phyloP scores from a whole-genome alignment of 2,329 filamentous ascomycete genomes.

The Alternaria hordeiaustralica region DNA sequence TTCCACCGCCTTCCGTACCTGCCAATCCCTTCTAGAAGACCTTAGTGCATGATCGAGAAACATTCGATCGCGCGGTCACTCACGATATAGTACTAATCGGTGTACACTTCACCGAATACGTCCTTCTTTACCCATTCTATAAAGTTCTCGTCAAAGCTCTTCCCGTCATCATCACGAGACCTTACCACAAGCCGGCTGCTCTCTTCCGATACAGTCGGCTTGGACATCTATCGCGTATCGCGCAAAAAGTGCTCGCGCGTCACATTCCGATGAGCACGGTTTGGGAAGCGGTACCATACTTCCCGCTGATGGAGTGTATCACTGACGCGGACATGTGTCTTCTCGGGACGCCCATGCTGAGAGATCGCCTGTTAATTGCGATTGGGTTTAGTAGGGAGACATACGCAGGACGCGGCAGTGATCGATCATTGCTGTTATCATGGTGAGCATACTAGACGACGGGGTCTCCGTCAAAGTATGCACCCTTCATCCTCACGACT shows the following conservation, averaged over 20 bases:
- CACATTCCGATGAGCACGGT: slow-evolving; percentile 37
- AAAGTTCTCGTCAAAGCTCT: background rate
- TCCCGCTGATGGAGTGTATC: background rate
- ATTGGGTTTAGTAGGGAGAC: slow-evolving; percentile 20
- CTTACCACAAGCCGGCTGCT: background rate
- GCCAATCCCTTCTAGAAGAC: slow-evolving; percentile 10
- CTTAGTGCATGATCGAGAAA: slow-evolving; percentile 29
- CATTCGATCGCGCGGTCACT: slow-evolving; percentile 30
- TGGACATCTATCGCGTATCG: slow-evolving; percentile 36
- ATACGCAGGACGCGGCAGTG: slow-evolving; percentile 2
- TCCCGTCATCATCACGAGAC: background rate
- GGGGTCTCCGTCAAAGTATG: background rate
- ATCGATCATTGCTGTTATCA: background rate
- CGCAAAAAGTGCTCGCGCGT: slow-evolving; percentile 30
- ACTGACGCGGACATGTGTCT: slow-evolving; percentile 5
- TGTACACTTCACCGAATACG: background rate
- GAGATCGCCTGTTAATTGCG: slow-evolving; percentile 11
- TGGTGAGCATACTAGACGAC: background rate
- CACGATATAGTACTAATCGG: background rate
- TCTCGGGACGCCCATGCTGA: slow-evolving; percentile 22
- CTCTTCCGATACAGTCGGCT: slow-evolving; percentile 38
- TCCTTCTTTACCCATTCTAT: background rate
- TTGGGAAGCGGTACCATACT: slow-evolving; percentile 19
- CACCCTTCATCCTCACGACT: background rate
- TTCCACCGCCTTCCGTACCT: background rate